These are phyloP conservation scores for Raphanus hybrid DNA, from an alignment of 441 rosid genomes.

Conservation along the genomic window DNA sequence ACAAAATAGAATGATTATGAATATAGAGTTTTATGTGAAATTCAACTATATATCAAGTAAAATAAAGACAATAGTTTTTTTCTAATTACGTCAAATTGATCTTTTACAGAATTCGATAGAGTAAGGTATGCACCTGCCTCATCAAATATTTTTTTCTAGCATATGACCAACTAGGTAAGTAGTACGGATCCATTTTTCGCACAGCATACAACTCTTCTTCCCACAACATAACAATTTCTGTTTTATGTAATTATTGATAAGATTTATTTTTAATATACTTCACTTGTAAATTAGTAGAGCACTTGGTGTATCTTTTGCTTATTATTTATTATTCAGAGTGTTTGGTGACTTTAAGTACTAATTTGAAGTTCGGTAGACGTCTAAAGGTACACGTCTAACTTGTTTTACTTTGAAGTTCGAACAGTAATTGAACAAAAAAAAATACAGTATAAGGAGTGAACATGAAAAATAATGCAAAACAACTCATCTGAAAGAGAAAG, in stretches of 20 bases:
- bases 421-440: too few relatives aligned
- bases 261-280: not conserved
- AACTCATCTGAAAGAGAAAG: too few relatives aligned
- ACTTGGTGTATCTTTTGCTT: not conserved
- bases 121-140: not conserved
- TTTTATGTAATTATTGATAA: not conserved
- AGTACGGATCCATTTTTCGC: not conserved
- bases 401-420: too few relatives aligned
- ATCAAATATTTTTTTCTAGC: not conserved
- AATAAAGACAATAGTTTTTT: conserved; percentile 9
- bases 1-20: conserved; percentile 16
- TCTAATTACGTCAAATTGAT: not conserved
- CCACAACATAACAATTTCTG: not conserved
- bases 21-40: conserved; percentile 59
- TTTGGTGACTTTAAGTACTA: not conserved
- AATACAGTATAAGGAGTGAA: too few relatives aligned
- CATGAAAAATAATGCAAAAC: too few relatives aligned
- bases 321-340: not conserved
- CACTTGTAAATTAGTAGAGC: not conserved
- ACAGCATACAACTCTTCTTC: too few relatives aligned
- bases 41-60: conserved; percentile 61
- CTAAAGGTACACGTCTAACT: too few relatives aligned
- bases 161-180: conserved; percentile 6
- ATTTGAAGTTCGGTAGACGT: too few relatives aligned
- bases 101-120: not conserved